A percentile compares a stretch with the other conserved stretches of the same genome.
These are phyloP conservation scores for Hypholoma fasciculare DNA, from an alignment of 768 basidiomycete genomes.

Conservation along the genomic window DNA sequence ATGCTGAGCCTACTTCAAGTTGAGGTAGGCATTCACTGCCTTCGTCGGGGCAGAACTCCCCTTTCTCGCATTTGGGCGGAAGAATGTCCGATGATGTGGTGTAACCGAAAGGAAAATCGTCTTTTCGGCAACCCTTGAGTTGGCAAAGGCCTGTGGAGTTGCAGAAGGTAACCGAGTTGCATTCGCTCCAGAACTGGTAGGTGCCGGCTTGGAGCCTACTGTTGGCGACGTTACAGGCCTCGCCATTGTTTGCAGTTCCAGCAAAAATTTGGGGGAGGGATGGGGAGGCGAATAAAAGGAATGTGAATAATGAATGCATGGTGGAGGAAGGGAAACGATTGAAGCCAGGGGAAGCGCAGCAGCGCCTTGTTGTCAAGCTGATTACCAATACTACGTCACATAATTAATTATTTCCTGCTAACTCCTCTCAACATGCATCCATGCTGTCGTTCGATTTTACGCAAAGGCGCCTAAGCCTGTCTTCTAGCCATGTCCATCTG, in stretches of 20 bases:
- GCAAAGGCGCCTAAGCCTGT: too few relatives aligned
- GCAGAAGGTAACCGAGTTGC: conserved; percentile 72
- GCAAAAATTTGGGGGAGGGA: conserved; percentile 39
- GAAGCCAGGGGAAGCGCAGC: conserved; percentile 9
- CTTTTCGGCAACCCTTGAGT: conserved; percentile 68
- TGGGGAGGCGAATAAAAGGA: conserved; percentile 52
- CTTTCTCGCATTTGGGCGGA: conserved; percentile 60
- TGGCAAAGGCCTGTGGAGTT: conserved; percentile 53
- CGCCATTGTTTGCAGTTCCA: conserved; percentile 44
- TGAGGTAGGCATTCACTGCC: conserved; percentile 64
- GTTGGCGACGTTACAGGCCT: conserved; percentile 51
- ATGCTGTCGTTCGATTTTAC: too few relatives aligned
- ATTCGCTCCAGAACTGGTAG: conserved; percentile 80
- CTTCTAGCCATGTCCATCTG: conserved; percentile 16
- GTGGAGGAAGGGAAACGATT: background rate
- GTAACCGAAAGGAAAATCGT: conserved; percentile 80
- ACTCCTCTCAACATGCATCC: too few relatives aligned
- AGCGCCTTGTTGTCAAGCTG: background rate
- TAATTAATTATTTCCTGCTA: conserved; percentile 3
- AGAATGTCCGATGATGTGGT: conserved; percentile 34
- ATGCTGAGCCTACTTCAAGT: conserved; percentile 61
- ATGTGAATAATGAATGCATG: conserved; percentile 31
- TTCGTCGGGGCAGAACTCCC: conserved; percentile 85
- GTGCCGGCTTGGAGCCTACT: conserved; percentile 75
- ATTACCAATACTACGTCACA: background rate